A percentile compares a stretch with the other conserved stretches of the same genome.
Evolutionary conservation across 306 rosid species (phyloP).

Genomic region (Biancaea sappan): DNA sequence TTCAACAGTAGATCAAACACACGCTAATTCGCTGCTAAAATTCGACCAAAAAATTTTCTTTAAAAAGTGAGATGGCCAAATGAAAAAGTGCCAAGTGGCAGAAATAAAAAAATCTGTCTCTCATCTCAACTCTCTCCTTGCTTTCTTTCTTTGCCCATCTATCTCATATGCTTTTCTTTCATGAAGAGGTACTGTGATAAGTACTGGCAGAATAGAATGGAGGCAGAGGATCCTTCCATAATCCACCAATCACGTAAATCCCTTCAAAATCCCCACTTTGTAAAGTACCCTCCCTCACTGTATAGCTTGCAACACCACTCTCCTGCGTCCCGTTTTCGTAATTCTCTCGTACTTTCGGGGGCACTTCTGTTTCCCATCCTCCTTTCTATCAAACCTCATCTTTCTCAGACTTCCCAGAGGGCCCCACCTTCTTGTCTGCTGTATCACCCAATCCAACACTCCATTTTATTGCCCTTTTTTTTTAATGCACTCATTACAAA

Average conservation of each 20-base stretch:
- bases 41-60: too few relatives aligned
- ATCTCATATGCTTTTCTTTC: too few relatives aligned
- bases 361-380: conserved; percentile 25
- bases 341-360: conserved; percentile 34
- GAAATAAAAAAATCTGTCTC: too few relatives aligned
- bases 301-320: too few relatives aligned
- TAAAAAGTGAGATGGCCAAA: too few relatives aligned
- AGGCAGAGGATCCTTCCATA: conserved; percentile 38
- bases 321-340: conserved; percentile 47
- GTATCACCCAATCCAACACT: conserved; percentile 42
- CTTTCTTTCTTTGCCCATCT: too few relatives aligned
- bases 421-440: conserved; percentile 52
- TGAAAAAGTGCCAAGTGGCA: too few relatives aligned
- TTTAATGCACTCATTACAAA: not conserved
- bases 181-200: conserved; percentile 21
- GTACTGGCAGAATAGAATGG: conserved; percentile 37
- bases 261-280: not conserved
- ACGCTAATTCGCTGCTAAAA: too few relatives aligned
- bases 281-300: too few relatives aligned
- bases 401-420: conserved; percentile 29
- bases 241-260: conserved; percentile 42
- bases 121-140: too few relatives aligned
- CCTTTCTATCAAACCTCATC: conserved; percentile 37
- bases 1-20: too few relatives aligned
- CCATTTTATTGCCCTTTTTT: conserved; percentile 30